These are phyloP conservation scores for Akebia trifoliata DNA, from an alignment of 164 flowering plant species.

Conservation along the genomic window DNA sequence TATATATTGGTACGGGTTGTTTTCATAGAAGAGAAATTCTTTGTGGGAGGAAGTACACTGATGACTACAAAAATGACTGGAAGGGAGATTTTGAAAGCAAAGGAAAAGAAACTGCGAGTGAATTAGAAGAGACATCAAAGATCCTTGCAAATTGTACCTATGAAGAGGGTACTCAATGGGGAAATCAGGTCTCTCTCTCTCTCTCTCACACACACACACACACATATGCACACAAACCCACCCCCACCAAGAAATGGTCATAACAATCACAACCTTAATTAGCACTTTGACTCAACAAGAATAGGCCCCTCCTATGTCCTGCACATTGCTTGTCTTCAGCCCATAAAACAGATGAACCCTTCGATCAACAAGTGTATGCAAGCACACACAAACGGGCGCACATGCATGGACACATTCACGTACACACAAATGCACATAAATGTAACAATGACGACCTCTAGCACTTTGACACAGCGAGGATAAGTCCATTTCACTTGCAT, in stretches of 20 bases:
- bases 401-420: too few species aligned
- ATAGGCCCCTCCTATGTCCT: too few species aligned
- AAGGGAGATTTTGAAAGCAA: conserved; percentile 2
- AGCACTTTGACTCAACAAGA: too few species aligned
- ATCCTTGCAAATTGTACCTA: conserved; percentile 44
- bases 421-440: too few species aligned
- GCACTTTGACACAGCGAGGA: too few species aligned
- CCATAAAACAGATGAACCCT: too few species aligned
- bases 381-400: too few species aligned
- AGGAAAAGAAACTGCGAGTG: conserved; percentile 17
- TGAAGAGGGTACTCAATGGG: conserved; percentile 57
- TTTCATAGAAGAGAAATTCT: conserved; percentile 60
- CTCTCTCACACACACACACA: conserved; percentile 7
- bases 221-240: not conserved
- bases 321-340: too few species aligned
- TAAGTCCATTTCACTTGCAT: too few species aligned
- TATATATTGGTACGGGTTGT: conserved; percentile 64
- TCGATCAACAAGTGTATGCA: too few species aligned
- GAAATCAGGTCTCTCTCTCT: conserved; percentile 41
- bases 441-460: too few species aligned
- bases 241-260: not conserved
- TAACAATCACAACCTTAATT: not conserved
- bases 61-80: conserved; percentile 12
- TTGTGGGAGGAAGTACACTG: conserved; percentile 30
- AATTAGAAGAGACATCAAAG: conserved; percentile 39